Conservation (phyloP, 2,329 filamentous ascomycete genomes). For the Trichoderma sp. region DNA sequence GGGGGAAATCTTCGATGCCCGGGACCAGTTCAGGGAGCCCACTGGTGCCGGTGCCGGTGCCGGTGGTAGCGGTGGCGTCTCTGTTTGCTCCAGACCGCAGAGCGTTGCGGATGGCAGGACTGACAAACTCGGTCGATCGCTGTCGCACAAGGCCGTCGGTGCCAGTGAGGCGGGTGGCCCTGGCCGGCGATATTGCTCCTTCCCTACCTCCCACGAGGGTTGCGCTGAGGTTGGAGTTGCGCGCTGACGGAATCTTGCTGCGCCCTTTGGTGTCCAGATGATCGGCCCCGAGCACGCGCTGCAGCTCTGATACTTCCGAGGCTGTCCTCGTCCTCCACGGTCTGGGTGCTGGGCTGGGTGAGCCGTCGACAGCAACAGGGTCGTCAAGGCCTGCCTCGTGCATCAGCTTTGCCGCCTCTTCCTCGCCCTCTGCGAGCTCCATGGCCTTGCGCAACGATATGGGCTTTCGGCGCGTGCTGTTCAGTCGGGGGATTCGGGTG, state of each 20-base stretch:
- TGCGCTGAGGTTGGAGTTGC: conserved; percentile 12
- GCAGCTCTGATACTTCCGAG: conserved; percentile 35
- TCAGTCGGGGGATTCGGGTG: conserved; percentile 39
- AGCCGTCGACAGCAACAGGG: conserved; percentile 42
- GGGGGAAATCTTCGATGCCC: conserved; percentile 41
- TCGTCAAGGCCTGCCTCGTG: conserved; percentile 30
- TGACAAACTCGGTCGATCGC: not conserved
- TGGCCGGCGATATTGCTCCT: not conserved
- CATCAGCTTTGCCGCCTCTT: conserved; percentile 28
- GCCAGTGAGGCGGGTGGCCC: not conserved
- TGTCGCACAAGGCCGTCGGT: not conserved
- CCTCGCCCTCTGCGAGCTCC: conserved; percentile 35
- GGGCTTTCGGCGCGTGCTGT: conserved; percentile 34
- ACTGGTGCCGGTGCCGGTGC: not conserved
- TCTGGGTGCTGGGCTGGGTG: conserved; percentile 54
- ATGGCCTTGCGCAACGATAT: conserved; percentile 48
- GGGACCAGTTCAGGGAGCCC: conserved; percentile 42
- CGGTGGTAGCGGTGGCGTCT: not conserved
- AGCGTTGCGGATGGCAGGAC: conserved; percentile 1
- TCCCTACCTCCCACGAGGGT: conserved; percentile 16
- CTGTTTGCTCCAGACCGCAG: not conserved
- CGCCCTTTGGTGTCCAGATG: conserved; percentile 35
- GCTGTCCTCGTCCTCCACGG: conserved; percentile 42
- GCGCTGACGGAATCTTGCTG: conserved; percentile 18
- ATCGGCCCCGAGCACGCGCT: conserved; percentile 33